These are phyloP conservation scores for Asterella californica DNA, from an alignment of 225 moss, liverwort and hornwort genomes.

Conservation along the genomic window DNA sequence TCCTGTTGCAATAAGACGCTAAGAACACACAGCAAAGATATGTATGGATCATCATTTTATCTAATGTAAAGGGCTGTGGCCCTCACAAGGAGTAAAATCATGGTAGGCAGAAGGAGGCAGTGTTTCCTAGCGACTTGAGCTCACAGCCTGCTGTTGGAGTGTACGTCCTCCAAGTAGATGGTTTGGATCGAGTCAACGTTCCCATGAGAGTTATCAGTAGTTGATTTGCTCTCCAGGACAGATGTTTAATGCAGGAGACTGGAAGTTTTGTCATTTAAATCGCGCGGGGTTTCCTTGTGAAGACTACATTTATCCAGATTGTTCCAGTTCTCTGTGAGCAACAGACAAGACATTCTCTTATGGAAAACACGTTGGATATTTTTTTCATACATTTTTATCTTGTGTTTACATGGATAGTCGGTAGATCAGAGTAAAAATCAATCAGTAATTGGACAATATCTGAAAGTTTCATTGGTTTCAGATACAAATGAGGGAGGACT, in stretches of 20 bases:
- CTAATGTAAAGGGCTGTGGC: too few relatives aligned
- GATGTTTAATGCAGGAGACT: neutral
- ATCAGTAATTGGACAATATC: neutral
- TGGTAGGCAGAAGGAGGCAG: too few relatives aligned
- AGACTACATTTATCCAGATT: neutral
- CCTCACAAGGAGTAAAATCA: too few relatives aligned
- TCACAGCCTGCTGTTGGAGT: too few relatives aligned
- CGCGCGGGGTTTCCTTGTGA: neutral
- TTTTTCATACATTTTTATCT: too few relatives aligned
- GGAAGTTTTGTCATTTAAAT: neutral
- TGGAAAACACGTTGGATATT: neutral
- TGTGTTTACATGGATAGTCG: neutral
- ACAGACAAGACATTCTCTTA: neutral
- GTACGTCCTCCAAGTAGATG: too few relatives aligned
- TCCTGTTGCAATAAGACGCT: too few relatives aligned
- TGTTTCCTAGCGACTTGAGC: neutral
- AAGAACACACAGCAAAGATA: too few relatives aligned
- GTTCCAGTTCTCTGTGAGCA: neutral
- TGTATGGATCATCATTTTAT: too few relatives aligned
- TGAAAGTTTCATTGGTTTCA: slow-evolving; percentile 8
- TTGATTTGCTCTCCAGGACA: neutral
- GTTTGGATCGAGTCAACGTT: neutral
- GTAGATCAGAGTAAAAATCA: neutral
- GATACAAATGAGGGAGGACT: slow-evolving; percentile 73
- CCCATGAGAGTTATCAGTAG: neutral